Evolutionary conservation across 1,284 basidiomycete species (phyloP).

Genomic region (Tremellales sp.): DNA sequence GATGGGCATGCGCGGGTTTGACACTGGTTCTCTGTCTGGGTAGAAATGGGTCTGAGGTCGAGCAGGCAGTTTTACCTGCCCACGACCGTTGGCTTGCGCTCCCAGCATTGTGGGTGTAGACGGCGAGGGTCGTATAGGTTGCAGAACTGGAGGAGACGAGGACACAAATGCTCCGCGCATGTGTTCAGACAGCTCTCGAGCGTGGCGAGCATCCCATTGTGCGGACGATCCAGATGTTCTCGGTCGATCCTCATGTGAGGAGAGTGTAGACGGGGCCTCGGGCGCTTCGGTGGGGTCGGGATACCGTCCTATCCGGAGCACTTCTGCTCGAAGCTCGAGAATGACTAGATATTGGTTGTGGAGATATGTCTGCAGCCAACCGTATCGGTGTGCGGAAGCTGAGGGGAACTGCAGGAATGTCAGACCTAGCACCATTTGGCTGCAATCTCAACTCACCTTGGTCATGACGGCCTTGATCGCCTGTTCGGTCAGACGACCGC

Average conservation of each 20-base stretch:
- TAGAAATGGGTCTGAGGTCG: slow-evolving; percentile 40
- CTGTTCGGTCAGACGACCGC: slow-evolving; percentile 69
- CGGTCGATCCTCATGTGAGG: slow-evolving; percentile 20
- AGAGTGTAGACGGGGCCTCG: slow-evolving; percentile 17
- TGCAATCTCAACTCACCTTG: slow-evolving; percentile 58
- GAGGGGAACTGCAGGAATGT: slow-evolving; percentile 49
- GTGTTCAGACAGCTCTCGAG: slow-evolving; percentile 11
- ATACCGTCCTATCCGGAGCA: slow-evolving; percentile 34
- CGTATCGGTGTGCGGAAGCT: slow-evolving; percentile 53
- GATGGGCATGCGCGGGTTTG: slow-evolving; percentile 5
- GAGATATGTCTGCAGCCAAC: slow-evolving; percentile 53
- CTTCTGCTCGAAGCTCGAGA: slow-evolving; percentile 35
- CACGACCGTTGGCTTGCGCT: not conserved
- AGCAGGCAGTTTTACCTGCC: slow-evolving; percentile 1
- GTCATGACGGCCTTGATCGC: slow-evolving; percentile 82
- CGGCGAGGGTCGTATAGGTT: not conserved
- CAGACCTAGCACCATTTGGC: not conserved
- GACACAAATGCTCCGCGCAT: slow-evolving; percentile 11
- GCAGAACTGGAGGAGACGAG: not conserved
- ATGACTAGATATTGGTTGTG: slow-evolving; percentile 51
- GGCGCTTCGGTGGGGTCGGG: slow-evolving; percentile 33
- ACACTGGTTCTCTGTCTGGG: slow-evolving; percentile 28
- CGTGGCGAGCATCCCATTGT: slow-evolving; percentile 12
- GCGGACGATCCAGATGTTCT: slow-evolving; percentile 10
- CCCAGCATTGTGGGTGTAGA: not conserved